Conservation (phyloP, 2,329 filamentous ascomycete genomes). For the Hypoxylon sp. region DNA sequence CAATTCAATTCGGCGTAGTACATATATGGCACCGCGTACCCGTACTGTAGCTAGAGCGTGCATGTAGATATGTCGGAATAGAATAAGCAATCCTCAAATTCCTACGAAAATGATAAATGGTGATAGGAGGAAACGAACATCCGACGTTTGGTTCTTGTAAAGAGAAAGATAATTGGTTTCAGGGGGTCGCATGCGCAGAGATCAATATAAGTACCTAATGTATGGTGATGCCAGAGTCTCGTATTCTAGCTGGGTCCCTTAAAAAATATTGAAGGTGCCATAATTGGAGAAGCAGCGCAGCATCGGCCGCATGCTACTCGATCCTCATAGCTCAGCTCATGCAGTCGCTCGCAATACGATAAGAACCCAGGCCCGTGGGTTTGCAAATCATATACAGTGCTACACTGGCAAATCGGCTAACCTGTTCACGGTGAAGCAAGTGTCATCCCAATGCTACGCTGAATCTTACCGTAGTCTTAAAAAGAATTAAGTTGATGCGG, state of each 20-base stretch:
- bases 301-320: conserved; percentile 6
- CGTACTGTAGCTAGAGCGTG: neutral
- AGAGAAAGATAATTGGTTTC: conserved; percentile 1
- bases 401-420: conserved; percentile 28
- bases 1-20: conserved; percentile 16
- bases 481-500: neutral
- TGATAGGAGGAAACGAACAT: conserved; percentile 4
- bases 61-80: neutral
- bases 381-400: conserved; percentile 19
- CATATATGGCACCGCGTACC: conserved; percentile 6
- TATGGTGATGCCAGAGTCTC: conserved; percentile 31
- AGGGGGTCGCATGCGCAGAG: conserved; percentile 17
- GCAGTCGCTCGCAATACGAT: conserved; percentile 13
- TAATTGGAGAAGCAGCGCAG: conserved; percentile 5
- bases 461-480: neutral
- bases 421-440: neutral
- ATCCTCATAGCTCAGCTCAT: conserved; percentile 28
- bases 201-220: too few species aligned
- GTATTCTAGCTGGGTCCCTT: conserved; percentile 30
- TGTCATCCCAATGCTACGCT: neutral
- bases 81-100: neutral
- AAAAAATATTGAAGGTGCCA: conserved; percentile 1
- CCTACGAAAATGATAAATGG: neutral
- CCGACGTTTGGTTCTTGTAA: conserved; percentile 1
- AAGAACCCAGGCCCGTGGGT: conserved; percentile 29